Evolutionary conservation across 1,284 basidiomycete species (phyloP), one percentile per base, ranked within the genome.

Genomic region (Heterobasidion annosum): DNA sequence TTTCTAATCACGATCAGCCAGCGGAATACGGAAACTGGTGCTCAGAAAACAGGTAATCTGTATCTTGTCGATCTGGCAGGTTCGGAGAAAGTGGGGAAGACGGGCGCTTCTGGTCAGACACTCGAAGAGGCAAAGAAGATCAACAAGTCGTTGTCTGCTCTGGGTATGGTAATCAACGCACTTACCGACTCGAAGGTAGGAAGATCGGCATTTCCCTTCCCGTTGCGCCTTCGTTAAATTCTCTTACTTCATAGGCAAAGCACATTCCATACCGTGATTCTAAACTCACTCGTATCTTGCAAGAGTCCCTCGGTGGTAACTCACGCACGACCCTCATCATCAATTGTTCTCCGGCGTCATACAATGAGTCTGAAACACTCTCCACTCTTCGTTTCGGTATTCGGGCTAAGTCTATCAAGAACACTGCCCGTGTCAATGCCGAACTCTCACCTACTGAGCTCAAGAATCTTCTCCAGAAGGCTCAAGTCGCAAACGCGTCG

Each of bases 121-220:
- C 75, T 99, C 12, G 97, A 99, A 70, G 97, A 99, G 70, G 97
- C 97, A 12, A 99, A 99, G 81, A 99, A 99, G 80, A 99, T 99
- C 75, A 99, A 99, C 77, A 99, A 99, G 74, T 93, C 90, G 56
- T 74, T 99, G 45, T 98, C 94, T 18, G 96, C 97, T 10, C 82
- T 99, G 58, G 97, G 97, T 50, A 99, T 99, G 95, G 97, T 99
- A 67, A 99, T 99, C 70, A 99, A 99, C 65, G 91, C 96, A 3
- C 76, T 99, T 57, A 99, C 97, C 2, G 97, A 99, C 66, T 82
- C 88, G 58, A 98, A 98, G 82, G 94, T 89, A 60, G 51, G 78
- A 65, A 33, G 2, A n/a, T 44, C 4, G 3, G 13, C 10, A 33
- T 16, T 19, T 13, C 7, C 2, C 10, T 3, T 50, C 35, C 34